phyloP scores from a whole-genome alignment of 225 moss, liverwort and hornwort genomes.

The Polytrichum formosum region DNA sequence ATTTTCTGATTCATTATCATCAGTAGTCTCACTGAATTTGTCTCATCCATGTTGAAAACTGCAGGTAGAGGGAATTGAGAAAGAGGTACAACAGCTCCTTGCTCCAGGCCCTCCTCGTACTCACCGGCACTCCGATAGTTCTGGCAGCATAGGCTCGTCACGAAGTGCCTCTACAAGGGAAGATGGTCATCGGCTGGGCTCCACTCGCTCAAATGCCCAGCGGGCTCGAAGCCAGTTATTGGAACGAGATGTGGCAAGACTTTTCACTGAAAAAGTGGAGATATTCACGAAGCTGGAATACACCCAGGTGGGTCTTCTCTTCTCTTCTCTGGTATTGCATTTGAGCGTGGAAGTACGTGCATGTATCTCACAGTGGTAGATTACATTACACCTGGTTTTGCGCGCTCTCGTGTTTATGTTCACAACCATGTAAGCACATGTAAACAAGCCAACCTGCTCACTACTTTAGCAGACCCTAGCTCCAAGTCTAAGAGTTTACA shows the following conservation, averaged over 20 bases:
- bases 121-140: conserved; percentile 61
- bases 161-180: conserved; percentile 45
- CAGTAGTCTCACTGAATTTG: neutral
- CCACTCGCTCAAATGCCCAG: conserved; percentile 37
- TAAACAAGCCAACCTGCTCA: no score
- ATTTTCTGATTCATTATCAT: no score
- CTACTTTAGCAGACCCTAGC: no score
- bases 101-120: conserved; percentile 62
- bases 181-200: conserved; percentile 38
- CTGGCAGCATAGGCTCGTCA: conserved; percentile 63
- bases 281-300: conserved; percentile 86
- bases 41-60: conserved; percentile 10
- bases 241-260: conserved; percentile 76
- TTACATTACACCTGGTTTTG: no score
- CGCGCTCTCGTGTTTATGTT: no score
- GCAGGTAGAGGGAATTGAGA: conserved; percentile 72
- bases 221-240: conserved; percentile 56
- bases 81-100: conserved; percentile 76
- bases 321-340: no score
- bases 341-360: no score
- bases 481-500: no score
- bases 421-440: no score
- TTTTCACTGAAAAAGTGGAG: conserved; percentile 72
- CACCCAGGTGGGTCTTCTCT: conserved; percentile 53
- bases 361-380: no score